Base-by-base conservation (phyloP, 2,329 filamentous ascomycete species). In the Fusarium armeniacum region DNA sequence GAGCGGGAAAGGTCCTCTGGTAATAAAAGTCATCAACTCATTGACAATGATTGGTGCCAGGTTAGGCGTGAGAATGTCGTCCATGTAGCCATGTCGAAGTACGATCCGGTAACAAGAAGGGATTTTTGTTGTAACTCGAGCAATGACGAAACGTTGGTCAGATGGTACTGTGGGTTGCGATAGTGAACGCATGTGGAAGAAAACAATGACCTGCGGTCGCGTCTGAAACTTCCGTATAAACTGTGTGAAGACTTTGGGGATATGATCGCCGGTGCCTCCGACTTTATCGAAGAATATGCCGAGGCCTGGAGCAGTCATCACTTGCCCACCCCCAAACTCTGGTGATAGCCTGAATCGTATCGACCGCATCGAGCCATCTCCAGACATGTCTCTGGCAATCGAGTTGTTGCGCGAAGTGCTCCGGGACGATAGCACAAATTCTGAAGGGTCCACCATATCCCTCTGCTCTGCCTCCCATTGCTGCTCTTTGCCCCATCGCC, bases 241-340 rank as follows among this genome's bases (percentile, higher is more conserved):
- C 54, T 94, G 90, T 5, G 88, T 87, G 76, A 93, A 93, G 12
- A 75, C 73, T 35, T 75, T 75, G 6, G 73, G 73, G 15, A 75
- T 75, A 22, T 74, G 71, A 41, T 75, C 75, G 91, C 89, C 10
- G 85, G 86, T 3, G 90, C 91, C 85, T 44, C 91, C 91, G 1
- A 87, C 84, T 78, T 94, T 94, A 80, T 94, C 92, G 76, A 94
- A 93, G 81, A 93, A 94, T 57, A 94, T 89, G 2, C 90, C 91
- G 9, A 87, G 84, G 30, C 84, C 92, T 58, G 82, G 83, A 54
- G 87, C 86, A 0, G 80, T 81, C 30, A 82, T 84, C 11, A 84
- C 71, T 16, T 76, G 69, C 4, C 81, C 81, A 41, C 81, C 80
- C 45, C 83, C 83, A 77, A 79, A 84, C 33, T 78, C 77, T 3